These are phyloP conservation scores for Podaxis carcinomalis DNA, from an alignment of 768 basidiomycete species.

Conservation along the genomic window DNA sequence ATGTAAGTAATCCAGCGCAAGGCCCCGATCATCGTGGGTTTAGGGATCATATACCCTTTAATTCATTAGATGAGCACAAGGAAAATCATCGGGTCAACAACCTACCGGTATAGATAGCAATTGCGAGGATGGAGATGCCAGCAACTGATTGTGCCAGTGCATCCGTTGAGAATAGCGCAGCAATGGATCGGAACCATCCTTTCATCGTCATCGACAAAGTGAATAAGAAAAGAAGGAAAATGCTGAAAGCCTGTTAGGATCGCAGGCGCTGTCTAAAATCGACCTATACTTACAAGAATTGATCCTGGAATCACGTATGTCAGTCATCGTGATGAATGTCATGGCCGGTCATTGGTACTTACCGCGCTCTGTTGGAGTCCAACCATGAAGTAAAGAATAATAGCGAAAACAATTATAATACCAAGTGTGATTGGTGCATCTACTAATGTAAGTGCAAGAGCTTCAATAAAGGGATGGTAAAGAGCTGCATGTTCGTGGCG, in stretches of 20 bases:
- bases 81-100: neutral
- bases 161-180: slow-evolving; percentile 55
- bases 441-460: slow-evolving; percentile 54
- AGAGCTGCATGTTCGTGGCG: slow-evolving; percentile 57
- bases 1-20: slow-evolving; percentile 65
- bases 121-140: slow-evolving; percentile 31
- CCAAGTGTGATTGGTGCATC: slow-evolving; percentile 53
- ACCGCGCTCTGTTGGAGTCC: slow-evolving; percentile 47
- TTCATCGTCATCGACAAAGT: slow-evolving; percentile 63
- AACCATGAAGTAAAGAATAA: slow-evolving; percentile 61
- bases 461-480: slow-evolving; percentile 37
- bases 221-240: slow-evolving; percentile 55
- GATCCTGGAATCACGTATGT: slow-evolving; percentile 15
- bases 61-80: neutral
- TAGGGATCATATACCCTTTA: slow-evolving; percentile 41
- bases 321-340: neutral
- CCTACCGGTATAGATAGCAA: slow-evolving; percentile 28
- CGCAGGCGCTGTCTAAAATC: slow-evolving; percentile 10
- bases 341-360: neutral
- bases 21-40: slow-evolving; percentile 62
- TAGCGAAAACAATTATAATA: slow-evolving; percentile 37
- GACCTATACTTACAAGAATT: slow-evolving; percentile 54
- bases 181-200: slow-evolving; percentile 70
- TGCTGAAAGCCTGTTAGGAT: slow-evolving; percentile 27
- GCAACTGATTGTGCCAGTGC: slow-evolving; percentile 63